Evolutionary conservation across 257 asterid genomes (phyloP).

Genomic region (Salvia splendens): DNA sequence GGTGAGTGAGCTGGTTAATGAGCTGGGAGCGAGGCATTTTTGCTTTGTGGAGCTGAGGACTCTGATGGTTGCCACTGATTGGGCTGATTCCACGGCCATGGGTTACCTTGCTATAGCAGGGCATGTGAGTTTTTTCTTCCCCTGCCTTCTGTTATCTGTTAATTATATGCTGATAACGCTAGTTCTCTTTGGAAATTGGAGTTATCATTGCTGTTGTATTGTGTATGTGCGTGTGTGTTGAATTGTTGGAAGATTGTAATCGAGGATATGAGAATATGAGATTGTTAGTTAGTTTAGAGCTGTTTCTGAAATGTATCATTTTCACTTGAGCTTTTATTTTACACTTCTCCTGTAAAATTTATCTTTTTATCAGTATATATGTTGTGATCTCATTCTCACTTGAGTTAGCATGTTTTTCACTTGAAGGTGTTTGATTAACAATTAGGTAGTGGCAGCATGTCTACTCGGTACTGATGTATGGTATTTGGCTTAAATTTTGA

Average conservation of each 20-base stretch:
- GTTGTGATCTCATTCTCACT: no score
- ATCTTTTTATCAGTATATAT: no score
- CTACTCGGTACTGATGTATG: background rate
- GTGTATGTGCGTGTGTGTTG: no score
- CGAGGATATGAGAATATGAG: no score
- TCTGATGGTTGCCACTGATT: conserved; percentile 96
- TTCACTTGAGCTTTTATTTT: background rate
- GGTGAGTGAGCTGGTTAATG: conserved; percentile 56
- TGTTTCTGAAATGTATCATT: background rate
- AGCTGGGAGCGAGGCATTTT: conserved; percentile 59
- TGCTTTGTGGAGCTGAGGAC: conserved; percentile 95
- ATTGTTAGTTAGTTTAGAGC: no score
- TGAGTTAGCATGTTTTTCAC: no score
- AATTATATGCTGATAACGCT: background rate
- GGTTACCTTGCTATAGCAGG: conserved; percentile 90
- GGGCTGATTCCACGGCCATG: conserved; percentile 79
- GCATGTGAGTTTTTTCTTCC: conserved; percentile 58
- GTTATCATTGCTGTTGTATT: background rate
- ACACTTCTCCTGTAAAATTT: background rate
- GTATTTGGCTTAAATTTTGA: conserved; percentile 17
- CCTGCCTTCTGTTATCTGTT: background rate
- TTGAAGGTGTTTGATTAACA: background rate
- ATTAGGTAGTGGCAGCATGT: background rate
- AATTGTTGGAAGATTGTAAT: no score
- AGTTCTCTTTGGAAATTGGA: background rate